Evolutionary conservation across 2,329 filamentous ascomycete species (phyloP).

Genomic region (Westerdykella sp.): DNA sequence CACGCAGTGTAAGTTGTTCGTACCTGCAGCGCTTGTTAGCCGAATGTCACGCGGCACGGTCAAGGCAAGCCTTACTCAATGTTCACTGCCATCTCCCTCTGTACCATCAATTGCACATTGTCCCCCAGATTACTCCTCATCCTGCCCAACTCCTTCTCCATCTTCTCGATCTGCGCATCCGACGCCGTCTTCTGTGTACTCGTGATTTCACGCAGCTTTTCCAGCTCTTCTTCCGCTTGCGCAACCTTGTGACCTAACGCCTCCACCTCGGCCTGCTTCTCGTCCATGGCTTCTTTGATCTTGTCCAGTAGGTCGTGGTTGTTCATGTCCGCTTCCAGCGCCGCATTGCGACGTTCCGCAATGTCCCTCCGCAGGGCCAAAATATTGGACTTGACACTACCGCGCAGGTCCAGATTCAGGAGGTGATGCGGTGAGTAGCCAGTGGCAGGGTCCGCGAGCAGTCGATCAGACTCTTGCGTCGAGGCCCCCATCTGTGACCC

Average conservation of each 20-base stretch:
- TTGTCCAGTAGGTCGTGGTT: conserved; percentile 89
- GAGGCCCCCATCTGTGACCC: conserved; percentile 45
- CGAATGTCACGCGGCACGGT: not conserved
- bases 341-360: conserved; percentile 74
- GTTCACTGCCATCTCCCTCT: conserved; percentile 91
- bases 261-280: conserved; percentile 89
- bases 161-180: conserved; percentile 94
- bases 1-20: conserved; percentile 81
- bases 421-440: conserved; percentile 89
- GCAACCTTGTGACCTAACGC: conserved; percentile 81
- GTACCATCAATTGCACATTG: conserved; percentile 85
- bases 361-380: conserved; percentile 78
- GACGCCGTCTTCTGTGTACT: conserved; percentile 80
- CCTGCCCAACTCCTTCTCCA: conserved; percentile 95
- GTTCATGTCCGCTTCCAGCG: conserved; percentile 87
- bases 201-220: conserved; percentile 82
- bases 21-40: conserved; percentile 52
- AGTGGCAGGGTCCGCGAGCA: conserved; percentile 73
- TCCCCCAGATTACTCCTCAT: conserved; percentile 81
- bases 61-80: conserved; percentile 64
- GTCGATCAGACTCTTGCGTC: conserved; percentile 57
- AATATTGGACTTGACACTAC: conserved; percentile 73
- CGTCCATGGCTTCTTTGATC: conserved; percentile 94
- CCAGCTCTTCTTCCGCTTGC: conserved; percentile 87
- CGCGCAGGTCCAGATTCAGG: conserved; percentile 80